Conservation (phyloP, 2,329 filamentous ascomycete species). For the Pleurostoma richardsiae region DNA sequence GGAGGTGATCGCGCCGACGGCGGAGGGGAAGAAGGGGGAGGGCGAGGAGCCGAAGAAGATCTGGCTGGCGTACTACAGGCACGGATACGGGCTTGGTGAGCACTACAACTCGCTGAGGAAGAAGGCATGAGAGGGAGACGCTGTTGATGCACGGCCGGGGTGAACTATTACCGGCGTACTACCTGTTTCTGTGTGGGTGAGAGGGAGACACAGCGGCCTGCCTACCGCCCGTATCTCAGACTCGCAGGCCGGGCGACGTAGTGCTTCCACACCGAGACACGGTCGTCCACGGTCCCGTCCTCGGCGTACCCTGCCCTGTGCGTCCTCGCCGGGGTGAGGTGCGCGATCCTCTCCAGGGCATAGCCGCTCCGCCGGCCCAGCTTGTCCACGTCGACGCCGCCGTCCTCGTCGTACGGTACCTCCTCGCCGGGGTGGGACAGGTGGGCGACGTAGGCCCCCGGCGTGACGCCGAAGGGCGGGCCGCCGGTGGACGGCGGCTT, state of each 20-base stretch:
- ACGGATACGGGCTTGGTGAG: constrained; percentile 90
- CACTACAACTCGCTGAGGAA: constrained; percentile 88
- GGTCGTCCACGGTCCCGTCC: constrained; percentile 44
- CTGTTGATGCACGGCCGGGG: no score
- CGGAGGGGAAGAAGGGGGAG: constrained; percentile 28
- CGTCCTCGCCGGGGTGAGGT: constrained; percentile 45
- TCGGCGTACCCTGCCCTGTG: constrained; percentile 38
- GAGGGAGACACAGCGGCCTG: no score
- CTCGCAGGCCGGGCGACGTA: not conserved
- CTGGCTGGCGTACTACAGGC: constrained; percentile 93
- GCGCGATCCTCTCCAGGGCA: constrained; percentile 37
- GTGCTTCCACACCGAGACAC: constrained; percentile 48
- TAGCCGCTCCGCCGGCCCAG: constrained; percentile 26
- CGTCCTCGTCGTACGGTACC: constrained; percentile 49
- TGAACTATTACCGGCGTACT: no score
- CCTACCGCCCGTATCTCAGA: no score
- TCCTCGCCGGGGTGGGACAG: constrained; percentile 65
- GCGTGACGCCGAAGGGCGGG: constrained; percentile 67
- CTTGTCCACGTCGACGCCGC: constrained; percentile 33
- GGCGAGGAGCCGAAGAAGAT: constrained; percentile 52
- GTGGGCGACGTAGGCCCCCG: constrained; percentile 67
- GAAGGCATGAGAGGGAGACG: constrained; percentile 13
- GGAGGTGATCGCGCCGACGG: constrained; percentile 63
- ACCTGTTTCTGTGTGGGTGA: no score
- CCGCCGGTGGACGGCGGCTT: constrained; percentile 62